Conservation (phyloP, 2,329 filamentous ascomycete genomes). For the Colletotrichum truncatum region DNA sequence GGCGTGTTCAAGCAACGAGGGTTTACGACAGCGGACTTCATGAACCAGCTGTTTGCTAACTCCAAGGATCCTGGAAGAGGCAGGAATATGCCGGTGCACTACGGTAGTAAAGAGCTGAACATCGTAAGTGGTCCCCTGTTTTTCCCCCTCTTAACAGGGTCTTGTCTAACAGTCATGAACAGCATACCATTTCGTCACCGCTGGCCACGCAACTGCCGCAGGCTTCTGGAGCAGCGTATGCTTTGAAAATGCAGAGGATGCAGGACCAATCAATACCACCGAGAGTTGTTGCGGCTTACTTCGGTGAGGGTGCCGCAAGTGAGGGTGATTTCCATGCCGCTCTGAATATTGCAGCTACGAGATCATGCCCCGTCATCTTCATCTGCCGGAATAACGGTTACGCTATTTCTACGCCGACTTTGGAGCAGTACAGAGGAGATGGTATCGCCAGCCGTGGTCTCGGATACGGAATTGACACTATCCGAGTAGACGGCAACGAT, state of each 20-base stretch:
- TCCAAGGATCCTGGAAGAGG: slow-evolving; percentile 81
- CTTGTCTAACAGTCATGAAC: background rate
- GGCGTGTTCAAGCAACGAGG: slow-evolving; percentile 92
- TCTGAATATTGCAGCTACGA: slow-evolving; percentile 88
- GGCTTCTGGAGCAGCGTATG: slow-evolving; percentile 87
- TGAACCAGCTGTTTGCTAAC: slow-evolving; percentile 95
- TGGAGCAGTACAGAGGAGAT: slow-evolving; percentile 91
- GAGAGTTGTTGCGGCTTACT: slow-evolving; percentile 83
- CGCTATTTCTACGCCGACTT: slow-evolving; percentile 87
- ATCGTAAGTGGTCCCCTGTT: slow-evolving; percentile 69
- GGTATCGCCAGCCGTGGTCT: slow-evolving; percentile 88
- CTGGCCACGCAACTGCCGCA: slow-evolving; percentile 91
- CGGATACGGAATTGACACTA: slow-evolving; percentile 93
- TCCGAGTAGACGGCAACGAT: slow-evolving; percentile 93
- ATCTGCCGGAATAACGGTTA: slow-evolving; percentile 95
- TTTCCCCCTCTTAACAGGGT: background rate
- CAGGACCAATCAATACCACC: slow-evolving; percentile 74
- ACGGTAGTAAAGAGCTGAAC: slow-evolving; percentile 84
- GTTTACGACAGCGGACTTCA: slow-evolving; percentile 87
- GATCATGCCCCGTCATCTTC: slow-evolving; percentile 88
- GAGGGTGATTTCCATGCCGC: slow-evolving; percentile 94
- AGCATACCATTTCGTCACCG: slow-evolving; percentile 86
- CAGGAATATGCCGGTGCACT: slow-evolving; percentile 98
- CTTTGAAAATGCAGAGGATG: slow-evolving; percentile 81
- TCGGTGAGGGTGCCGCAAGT: slow-evolving; percentile 89